phyloP scores from a whole-genome alignment of 192 early-diverging fungal genomes.

The Coemansia sp. region DNA sequence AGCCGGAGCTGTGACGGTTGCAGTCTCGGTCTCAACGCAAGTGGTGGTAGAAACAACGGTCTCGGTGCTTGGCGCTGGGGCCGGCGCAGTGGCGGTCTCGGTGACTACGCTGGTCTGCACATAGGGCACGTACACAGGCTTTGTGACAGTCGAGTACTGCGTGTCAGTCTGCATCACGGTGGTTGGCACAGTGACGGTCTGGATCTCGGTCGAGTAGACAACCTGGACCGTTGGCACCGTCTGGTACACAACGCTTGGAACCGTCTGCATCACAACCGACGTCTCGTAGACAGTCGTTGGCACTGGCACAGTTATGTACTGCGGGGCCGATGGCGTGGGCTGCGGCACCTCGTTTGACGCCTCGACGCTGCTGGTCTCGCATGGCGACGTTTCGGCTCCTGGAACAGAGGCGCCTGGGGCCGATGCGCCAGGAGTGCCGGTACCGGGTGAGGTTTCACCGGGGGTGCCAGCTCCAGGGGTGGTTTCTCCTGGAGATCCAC shows the following conservation, averaged over 20 bases:
- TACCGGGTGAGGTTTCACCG: constrained; percentile 10
- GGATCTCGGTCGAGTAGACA: constrained; percentile 24
- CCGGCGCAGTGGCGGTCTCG: constrained; percentile 24
- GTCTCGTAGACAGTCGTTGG: constrained; percentile 37
- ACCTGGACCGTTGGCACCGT: constrained; percentile 32
- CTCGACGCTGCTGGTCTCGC: constrained; percentile 13
- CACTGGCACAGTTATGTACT: constrained; percentile 26
- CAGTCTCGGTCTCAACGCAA: constrained; percentile 14
- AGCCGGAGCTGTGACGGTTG: constrained; percentile 19
- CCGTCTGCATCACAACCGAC: constrained; percentile 31
- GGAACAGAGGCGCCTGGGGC: background rate
- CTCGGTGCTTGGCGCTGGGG: constrained; percentile 25
- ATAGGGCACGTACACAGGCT: constrained; percentile 52
- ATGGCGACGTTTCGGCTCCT: background rate
- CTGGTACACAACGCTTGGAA: constrained; percentile 37
- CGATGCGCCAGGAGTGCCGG: background rate
- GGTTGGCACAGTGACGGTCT: constrained; percentile 27
- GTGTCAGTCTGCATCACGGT: constrained; percentile 39
- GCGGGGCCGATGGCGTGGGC: constrained; percentile 11
- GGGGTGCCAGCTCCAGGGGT: constrained; percentile 7
- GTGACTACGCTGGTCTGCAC: constrained; percentile 50
- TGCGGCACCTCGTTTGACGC: constrained; percentile 11
- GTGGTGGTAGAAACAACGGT: constrained; percentile 15
- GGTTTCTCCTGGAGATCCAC: constrained; percentile 5
- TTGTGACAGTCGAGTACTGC: constrained; percentile 43